Conservation (phyloP, 495 filamentous ascomycete species). For the Xylaria curta region DNA sequence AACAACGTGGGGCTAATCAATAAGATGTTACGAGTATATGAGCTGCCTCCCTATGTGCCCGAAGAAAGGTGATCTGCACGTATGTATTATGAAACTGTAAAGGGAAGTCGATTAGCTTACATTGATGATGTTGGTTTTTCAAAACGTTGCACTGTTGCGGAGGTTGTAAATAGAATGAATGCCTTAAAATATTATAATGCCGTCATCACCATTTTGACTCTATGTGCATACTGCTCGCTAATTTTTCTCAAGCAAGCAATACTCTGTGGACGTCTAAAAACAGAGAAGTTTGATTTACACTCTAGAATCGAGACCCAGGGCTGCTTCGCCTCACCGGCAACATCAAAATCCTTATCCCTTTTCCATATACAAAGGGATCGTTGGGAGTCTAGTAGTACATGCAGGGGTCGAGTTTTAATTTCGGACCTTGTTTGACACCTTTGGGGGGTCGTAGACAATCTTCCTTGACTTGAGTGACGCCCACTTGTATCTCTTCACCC, state of each 20-base stretch:
- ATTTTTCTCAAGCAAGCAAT: constrained; percentile 13
- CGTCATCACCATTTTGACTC: neutral
- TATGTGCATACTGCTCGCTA: constrained; percentile 20
- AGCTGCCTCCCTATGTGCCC: neutral
- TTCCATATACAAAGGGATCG: constrained; percentile 45
- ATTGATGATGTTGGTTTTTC: neutral
- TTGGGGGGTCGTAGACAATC: constrained; percentile 85
- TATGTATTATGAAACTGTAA: neutral
- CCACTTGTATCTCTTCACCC: constrained; percentile 99
- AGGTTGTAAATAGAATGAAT: neutral
- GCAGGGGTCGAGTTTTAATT: constrained; percentile 44
- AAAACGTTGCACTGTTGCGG: neutral
- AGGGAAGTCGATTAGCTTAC: neutral
- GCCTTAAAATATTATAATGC: constrained; percentile 2
- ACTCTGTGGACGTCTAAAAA: constrained; percentile 37
- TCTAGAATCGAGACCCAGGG: constrained; percentile 40
- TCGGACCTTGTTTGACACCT: constrained; percentile 43
- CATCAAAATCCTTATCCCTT: constrained; percentile 40
- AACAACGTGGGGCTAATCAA: constrained; percentile 11
- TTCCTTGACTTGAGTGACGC: constrained; percentile 91
- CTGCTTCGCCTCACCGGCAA: constrained; percentile 33
- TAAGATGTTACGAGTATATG: neutral
- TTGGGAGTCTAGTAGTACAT: constrained; percentile 53
- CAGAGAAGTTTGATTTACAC: constrained; percentile 45
- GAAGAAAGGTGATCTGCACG: neutral